Conservation (phyloP, 345 rosid genomes). For the Salix purpurea region DNA sequence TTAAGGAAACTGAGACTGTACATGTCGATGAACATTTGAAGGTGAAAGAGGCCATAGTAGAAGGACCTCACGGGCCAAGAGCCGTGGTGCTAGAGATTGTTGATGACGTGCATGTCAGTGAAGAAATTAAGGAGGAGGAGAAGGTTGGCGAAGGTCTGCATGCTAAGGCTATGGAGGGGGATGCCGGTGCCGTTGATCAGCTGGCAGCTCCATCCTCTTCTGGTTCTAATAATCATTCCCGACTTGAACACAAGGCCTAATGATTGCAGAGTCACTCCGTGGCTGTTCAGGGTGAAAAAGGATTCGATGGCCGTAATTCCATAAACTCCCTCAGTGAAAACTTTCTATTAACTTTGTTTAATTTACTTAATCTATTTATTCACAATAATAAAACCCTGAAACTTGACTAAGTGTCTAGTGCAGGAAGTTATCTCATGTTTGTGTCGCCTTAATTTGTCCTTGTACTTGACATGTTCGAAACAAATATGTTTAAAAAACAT, state of each 20-base stretch:
- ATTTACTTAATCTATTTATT: too few species aligned
- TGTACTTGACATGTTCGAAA: too few species aligned
- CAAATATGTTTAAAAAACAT: too few species aligned
- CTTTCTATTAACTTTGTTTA: too few species aligned
- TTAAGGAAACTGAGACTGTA: constrained; percentile 26
- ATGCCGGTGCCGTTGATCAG: not conserved
- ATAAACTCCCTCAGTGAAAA: too few species aligned
- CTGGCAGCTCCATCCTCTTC: not conserved
- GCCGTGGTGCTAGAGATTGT: constrained; percentile 46
- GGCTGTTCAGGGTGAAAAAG: too few species aligned
- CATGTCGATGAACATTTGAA: constrained; percentile 52
- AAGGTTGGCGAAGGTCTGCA: constrained; percentile 19
- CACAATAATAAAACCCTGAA: too few species aligned
- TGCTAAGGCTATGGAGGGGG: constrained; percentile 1
- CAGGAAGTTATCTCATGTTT: too few species aligned
- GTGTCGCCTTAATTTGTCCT: too few species aligned
- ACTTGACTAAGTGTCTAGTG: too few species aligned
- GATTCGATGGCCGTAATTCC: too few species aligned
- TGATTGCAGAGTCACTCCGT: not conserved
- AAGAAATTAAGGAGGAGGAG: constrained; percentile 35
- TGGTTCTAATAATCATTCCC: constrained; percentile 6
- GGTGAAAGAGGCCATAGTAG: constrained; percentile 49
- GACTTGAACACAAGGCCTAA: constrained; percentile 15
- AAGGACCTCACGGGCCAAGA: constrained; percentile 45
- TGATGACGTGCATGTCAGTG: constrained; percentile 52